Base-by-base conservation (phyloP, 2,329 filamentous ascomycete genomes). In the Thielaviopsis populi region DNA sequence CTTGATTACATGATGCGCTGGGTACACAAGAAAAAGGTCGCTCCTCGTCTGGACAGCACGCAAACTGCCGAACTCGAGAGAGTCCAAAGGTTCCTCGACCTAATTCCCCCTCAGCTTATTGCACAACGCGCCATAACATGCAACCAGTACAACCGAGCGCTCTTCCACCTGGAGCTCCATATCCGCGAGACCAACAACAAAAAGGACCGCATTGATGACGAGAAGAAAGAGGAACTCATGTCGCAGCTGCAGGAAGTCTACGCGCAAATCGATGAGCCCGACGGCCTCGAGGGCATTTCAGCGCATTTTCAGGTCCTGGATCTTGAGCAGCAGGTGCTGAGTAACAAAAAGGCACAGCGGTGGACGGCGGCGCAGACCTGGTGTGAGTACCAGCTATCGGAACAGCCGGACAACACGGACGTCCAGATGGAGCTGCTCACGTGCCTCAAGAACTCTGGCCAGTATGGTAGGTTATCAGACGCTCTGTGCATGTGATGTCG, bases 331-430 rank as follows among this genome's bases (percentile, higher is more conserved):
- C 91, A 97, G 72, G 87, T 96, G 40, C 79, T 96, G 63, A 90
- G 95, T 69, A 91, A 99, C 74, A 84, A 88, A 65, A 97, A 96
- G 73, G 89, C 91, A 22, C 94, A 94, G 3, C 81, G 91, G 67
- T 99, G 94, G 91, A 86, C 89, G 17, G 89, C 92, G 61, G 94
- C 91, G 27, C 94, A 97, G 74, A 95, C 89, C 67, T 99, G 95
- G 94, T 97, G 96, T 73, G 91, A 99, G 72, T 85, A 96, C 68
- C 86, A 91, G 67, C 79, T 97, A 41, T 86, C 88, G 2, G 85
- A 94, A 69, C 81, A 87, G 56, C 91, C 92, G 0, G 79, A 86
- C 62, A 86, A 95, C 70, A 72, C 82, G 19, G 87, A 95, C 64
- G 80, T 88, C 13, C 91, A 96, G 71, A 79, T 89, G 64, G 88